phyloP scores from a whole-genome alignment of 768 basidiomycete species.

The Hericium coralloides region DNA sequence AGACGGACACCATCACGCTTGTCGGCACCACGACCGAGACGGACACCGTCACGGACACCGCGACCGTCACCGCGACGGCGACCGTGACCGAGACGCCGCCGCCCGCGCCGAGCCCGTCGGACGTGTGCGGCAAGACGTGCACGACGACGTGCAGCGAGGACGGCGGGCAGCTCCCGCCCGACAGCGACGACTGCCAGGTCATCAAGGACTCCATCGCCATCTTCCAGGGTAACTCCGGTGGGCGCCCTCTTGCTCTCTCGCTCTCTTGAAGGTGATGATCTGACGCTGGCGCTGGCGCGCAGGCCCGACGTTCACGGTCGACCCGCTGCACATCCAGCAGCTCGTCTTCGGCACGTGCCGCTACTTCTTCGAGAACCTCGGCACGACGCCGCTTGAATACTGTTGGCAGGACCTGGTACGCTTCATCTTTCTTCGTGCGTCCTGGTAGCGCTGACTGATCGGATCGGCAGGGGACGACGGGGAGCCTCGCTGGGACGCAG shows the following conservation, averaged over 20 bases:
- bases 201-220: slow-evolving; percentile 14
- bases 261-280: too few species aligned
- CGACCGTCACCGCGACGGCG: slow-evolving; percentile 2
- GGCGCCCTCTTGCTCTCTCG: too few species aligned
- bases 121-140: slow-evolving; percentile 14
- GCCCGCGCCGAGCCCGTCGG: neutral
- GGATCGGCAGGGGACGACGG: neutral
- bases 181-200: slow-evolving; percentile 10
- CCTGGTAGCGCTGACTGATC: neutral
- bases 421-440: neutral
- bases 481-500: slow-evolving; percentile 1
- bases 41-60: slow-evolving; percentile 3
- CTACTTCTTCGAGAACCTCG: slow-evolving; percentile 18
- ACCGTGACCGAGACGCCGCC: neutral
- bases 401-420: slow-evolving; percentile 15
- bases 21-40: slow-evolving; percentile 1
- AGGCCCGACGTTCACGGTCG: slow-evolving; percentile 8
- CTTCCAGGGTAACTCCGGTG: slow-evolving; percentile 6
- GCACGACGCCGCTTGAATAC: slow-evolving; percentile 11
- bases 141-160: slow-evolving; percentile 9
- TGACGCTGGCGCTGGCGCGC: too few species aligned
- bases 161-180: slow-evolving; percentile 11
- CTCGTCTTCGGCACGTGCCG: slow-evolving; percentile 18
- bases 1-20: neutral
- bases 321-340: slow-evolving; percentile 10